Conservation (phyloP, 2,329 filamentous ascomycete genomes). For the Monosporascus sp. region DNA sequence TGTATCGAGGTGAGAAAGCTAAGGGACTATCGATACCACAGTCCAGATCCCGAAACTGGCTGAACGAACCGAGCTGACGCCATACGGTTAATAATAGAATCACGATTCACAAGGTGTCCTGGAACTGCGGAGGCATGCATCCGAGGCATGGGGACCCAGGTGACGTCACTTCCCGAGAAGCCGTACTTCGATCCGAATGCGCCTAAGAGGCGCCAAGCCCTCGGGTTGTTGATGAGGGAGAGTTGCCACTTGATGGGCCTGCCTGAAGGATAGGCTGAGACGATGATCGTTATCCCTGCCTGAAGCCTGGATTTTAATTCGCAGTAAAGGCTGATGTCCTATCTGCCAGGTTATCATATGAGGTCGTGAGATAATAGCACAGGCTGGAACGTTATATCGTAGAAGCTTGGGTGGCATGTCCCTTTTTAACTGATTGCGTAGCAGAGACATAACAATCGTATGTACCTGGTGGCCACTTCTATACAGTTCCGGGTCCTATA, state of each 20-base stretch:
- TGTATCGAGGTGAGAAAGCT: neutral
- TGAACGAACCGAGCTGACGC: too few relatives aligned
- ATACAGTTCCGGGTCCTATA: too few relatives aligned
- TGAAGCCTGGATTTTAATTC: too few relatives aligned
- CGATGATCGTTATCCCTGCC: too few relatives aligned
- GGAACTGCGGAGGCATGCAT: constrained; percentile 64
- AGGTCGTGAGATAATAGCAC: too few relatives aligned
- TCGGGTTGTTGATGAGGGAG: constrained; percentile 56
- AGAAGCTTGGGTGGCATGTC: too few relatives aligned
- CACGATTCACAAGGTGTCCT: constrained; percentile 69
- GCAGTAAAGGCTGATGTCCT: too few relatives aligned
- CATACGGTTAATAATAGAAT: constrained; percentile 37
- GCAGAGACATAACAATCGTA: too few relatives aligned
- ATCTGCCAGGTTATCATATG: too few relatives aligned
- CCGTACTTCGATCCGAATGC: constrained; percentile 61
- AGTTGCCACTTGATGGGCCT: constrained; percentile 30
- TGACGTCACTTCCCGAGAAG: constrained; percentile 66
- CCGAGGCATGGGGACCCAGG: constrained; percentile 68
- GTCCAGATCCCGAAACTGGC: constrained; percentile 39
- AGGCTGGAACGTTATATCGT: too few relatives aligned
- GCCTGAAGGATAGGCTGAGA: constrained; percentile 6
- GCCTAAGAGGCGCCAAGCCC: constrained; percentile 59
- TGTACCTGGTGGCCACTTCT: too few relatives aligned
- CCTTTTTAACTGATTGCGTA: too few relatives aligned
- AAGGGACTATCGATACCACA: constrained; percentile 20